phyloP scores from a whole-genome alignment of 2,329 filamentous ascomycete genomes.

The Chrysoporthe deuterocubensis region DNA sequence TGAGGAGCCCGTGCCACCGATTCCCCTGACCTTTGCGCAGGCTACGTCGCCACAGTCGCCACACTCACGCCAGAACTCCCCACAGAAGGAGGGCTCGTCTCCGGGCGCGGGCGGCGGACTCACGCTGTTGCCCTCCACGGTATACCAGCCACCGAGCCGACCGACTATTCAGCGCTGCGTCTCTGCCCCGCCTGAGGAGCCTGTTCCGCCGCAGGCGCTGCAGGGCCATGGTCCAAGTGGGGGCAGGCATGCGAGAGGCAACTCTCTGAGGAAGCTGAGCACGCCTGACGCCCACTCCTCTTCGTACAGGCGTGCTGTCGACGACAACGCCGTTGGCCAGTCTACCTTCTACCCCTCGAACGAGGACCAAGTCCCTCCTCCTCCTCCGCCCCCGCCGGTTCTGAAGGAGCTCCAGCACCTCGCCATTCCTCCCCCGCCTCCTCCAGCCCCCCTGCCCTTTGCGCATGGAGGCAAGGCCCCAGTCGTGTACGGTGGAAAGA shows the following conservation, averaged over 20 bases:
- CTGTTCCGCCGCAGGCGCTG: constrained; percentile 39
- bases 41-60: constrained; percentile 44
- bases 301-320: constrained; percentile 46
- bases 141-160: constrained; percentile 59
- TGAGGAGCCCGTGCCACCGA: constrained; percentile 58
- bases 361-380: constrained; percentile 54
- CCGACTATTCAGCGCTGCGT: constrained; percentile 62
- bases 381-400: constrained; percentile 59
- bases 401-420: constrained; percentile 67
- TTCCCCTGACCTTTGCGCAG: constrained; percentile 54
- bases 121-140: constrained; percentile 61
- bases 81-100: constrained; percentile 35
- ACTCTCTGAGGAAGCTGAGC: constrained; percentile 44
- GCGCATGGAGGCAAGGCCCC: constrained; percentile 41
- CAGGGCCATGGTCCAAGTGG: constrained; percentile 31
- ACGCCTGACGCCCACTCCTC: constrained; percentile 40
- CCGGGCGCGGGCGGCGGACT: constrained; percentile 33
- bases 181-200: constrained; percentile 61
- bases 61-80: constrained; percentile 41
- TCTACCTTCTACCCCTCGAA: constrained; percentile 49
- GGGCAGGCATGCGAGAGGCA: constrained; percentile 34
- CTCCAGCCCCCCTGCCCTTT: constrained; percentile 60
- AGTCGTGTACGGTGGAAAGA: constrained; percentile 47
- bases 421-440: constrained; percentile 63
- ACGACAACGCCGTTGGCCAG: constrained; percentile 33